Base-by-base conservation (phyloP, 345 rosid genomes). In the Chamaenerion angustifolium region DNA sequence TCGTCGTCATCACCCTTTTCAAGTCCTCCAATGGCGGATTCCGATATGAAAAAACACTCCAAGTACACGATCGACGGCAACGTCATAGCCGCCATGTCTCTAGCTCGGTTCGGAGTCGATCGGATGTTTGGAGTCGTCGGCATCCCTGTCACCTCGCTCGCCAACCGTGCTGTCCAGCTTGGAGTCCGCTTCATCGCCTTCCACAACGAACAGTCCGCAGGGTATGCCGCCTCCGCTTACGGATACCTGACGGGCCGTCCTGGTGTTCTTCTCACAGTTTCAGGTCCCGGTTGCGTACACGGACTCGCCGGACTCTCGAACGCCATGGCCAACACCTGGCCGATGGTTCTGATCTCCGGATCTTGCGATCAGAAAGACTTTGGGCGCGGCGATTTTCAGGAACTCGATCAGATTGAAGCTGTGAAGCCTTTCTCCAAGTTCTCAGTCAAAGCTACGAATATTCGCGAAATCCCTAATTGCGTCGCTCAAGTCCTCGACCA, bases 141-240 rank as follows among this genome's bases (percentile, higher is more conserved):
- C 4, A 87, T 92, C 54, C 98, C 98, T 16, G 98, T 92, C 5
- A 92, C 98, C 3, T 74, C 95, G 42, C 74, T 92, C 9, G 95
- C 98, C 3, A 92, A 54, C 66, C 89, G 88, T 37, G 83, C 93
- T 19, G 82, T 87, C 48, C 60, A 85, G 6, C 55, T 75, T 0
- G 98, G 98, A 13, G 64, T 92, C 65, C 93, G 96, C 45, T 87
- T 92, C 77, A 23, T 87, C 55, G 98, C 98, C 54, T 87, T 84
- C 71, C 96, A 87, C 75, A 92, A 92, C 72, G 98, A 92, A 69
- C 98, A 87, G 65, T 84, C 98, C 27, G 98, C 98, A 0, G 98
- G 98, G 1, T 92, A 92, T 62, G 96, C 96, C 43, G 96, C 98
- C 61, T 86, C 96, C 5, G 95, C 95, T 11, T 92, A 81, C 62